Conservation (phyloP, 306 rosid species). For the Arachis stenosperma region DNA sequence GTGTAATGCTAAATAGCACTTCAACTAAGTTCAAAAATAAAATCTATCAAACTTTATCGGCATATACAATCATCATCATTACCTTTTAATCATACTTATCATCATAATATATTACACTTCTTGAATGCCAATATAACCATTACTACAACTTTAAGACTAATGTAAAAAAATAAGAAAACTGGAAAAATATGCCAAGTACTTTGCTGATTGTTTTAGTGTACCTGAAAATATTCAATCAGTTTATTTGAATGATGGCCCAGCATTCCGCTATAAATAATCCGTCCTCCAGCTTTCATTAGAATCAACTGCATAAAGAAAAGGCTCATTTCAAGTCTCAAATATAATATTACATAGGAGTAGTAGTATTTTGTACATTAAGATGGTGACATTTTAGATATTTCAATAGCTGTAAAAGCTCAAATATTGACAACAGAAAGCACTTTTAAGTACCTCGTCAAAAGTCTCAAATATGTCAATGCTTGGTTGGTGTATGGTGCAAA, state of each 20-base stretch:
- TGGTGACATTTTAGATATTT: slow-evolving; percentile 2
- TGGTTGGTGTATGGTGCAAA: slow-evolving; percentile 88
- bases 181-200: slow-evolving; percentile 19
- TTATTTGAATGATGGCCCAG: slow-evolving; percentile 65
- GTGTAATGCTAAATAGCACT: no score
- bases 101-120: no score
- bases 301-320: slow-evolving; percentile 62
- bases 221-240: slow-evolving; percentile 76
- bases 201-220: slow-evolving; percentile 35
- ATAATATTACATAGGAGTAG: background rate
- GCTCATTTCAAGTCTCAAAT: background rate
- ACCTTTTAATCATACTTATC: no score
- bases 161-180: slow-evolving; percentile 30
- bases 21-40: no score
- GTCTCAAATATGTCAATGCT: slow-evolving; percentile 82
- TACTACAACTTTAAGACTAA: slow-evolving; percentile 13
- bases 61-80: no score
- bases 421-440: slow-evolving; percentile 25
- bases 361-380: slow-evolving; percentile 12
- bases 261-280: slow-evolving; percentile 64
- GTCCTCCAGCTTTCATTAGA: slow-evolving; percentile 80
- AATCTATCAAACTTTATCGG: no score
- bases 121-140: background rate
- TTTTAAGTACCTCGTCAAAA: slow-evolving; percentile 72
- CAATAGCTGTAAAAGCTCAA: slow-evolving; percentile 18